A percentile compares a stretch with the other conserved stretches of the same genome.
Evolutionary conservation across 306 rosid species (phyloP).

Genomic region (Castanea sativa): DNA sequence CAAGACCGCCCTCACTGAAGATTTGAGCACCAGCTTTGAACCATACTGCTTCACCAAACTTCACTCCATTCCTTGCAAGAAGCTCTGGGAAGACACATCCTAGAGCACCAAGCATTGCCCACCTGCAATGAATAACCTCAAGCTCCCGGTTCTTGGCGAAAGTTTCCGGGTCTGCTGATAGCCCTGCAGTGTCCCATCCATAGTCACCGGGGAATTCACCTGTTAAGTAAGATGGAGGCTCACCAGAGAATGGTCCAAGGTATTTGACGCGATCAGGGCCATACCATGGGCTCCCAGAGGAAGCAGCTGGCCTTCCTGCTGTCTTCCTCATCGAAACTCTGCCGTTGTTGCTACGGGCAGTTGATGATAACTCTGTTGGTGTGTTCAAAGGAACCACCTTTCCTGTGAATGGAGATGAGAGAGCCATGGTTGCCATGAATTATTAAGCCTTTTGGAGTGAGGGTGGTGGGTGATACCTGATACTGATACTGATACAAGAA

Average conservation of each 20-base stretch:
- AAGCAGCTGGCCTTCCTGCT: constrained; percentile 22
- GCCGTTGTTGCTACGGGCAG: constrained; percentile 11
- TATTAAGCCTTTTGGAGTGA: neutral
- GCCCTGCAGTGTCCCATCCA: constrained; percentile 38
- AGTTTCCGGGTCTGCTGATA: constrained; percentile 41
- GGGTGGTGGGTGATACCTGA: neutral
- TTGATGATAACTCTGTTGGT: constrained; percentile 14
- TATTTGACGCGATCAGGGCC: constrained; percentile 41
- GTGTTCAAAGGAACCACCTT: constrained; percentile 21
- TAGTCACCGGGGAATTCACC: constrained; percentile 40
- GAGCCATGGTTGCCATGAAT: constrained; percentile 36
- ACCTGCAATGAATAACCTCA: constrained; percentile 33
- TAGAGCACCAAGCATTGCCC: constrained; percentile 44
- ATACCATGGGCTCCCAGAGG: constrained; percentile 36
- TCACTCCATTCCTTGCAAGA: constrained; percentile 38
- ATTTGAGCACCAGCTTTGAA: constrained; percentile 44
- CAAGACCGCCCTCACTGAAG: constrained; percentile 38
- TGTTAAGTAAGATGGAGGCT: constrained; percentile 36
- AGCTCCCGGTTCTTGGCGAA: constrained; percentile 39
- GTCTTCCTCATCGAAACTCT: constrained; percentile 36
- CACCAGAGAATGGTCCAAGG: constrained; percentile 41
- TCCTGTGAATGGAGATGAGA: constrained; percentile 36
- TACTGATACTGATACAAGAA: neutral
- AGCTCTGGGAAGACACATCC: constrained; percentile 50
- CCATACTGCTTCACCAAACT: constrained; percentile 43